phyloP scores from a whole-genome alignment of 2,329 filamentous ascomycete species.

The Fusarium avenaceum region DNA sequence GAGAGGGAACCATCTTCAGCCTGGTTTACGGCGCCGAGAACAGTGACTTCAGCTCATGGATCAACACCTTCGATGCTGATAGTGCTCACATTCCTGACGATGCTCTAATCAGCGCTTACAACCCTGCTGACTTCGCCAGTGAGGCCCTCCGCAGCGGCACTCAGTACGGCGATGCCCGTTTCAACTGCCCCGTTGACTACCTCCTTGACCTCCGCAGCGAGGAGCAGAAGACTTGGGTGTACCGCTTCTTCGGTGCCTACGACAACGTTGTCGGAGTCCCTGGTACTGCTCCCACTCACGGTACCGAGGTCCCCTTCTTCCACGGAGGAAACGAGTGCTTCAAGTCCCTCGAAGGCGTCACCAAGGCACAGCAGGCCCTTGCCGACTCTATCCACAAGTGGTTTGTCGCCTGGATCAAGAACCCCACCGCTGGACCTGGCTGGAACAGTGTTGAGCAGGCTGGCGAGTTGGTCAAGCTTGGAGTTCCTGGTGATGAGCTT shows the following conservation, averaged over 20 bases:
- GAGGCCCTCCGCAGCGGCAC: constrained; percentile 58
- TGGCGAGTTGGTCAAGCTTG: constrained; percentile 39
- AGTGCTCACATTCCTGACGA: constrained; percentile 39
- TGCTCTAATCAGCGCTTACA: constrained; percentile 35
- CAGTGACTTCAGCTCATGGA: constrained; percentile 47
- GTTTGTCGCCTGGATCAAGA: constrained; percentile 61
- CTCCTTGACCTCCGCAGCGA: constrained; percentile 56
- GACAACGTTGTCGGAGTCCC: constrained; percentile 55
- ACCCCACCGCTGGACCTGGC: constrained; percentile 58
- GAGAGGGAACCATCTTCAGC: constrained; percentile 56
- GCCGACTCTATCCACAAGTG: constrained; percentile 59
- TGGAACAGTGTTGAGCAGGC: constrained; percentile 53
- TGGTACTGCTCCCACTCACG: constrained; percentile 46
- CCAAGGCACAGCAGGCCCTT: constrained; percentile 55
- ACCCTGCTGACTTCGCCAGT: constrained; percentile 52
- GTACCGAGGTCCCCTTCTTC: constrained; percentile 60
- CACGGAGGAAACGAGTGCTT: constrained; percentile 61
- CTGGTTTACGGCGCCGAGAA: constrained; percentile 53
- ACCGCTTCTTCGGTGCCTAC: constrained; percentile 60
- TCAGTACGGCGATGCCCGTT: constrained; percentile 61
- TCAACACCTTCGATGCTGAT: constrained; percentile 46
- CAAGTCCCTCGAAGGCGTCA: constrained; percentile 51
- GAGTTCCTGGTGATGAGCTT: constrained; percentile 43
- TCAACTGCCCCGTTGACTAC: constrained; percentile 59
- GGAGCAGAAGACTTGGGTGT: constrained; percentile 58